Base-by-base conservation (phyloP, 2,329 filamentous ascomycete species). In the Talaromyces piceae region DNA sequence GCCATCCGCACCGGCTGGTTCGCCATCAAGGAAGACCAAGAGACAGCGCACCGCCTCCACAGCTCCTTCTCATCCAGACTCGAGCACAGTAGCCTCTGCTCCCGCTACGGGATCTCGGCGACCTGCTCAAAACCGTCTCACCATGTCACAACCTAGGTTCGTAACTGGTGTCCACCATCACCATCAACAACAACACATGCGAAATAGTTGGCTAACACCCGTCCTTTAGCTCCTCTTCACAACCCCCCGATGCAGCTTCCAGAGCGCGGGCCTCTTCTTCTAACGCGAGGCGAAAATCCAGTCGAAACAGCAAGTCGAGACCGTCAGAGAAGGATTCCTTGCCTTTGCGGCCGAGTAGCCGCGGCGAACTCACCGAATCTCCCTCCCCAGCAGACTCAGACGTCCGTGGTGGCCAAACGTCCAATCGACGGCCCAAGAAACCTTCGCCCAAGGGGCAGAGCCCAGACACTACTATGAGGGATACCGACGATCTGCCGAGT, bases 281-380 rank as follows among this genome's bases (percentile, higher is more conserved):
- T 22, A 78, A 83, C 20, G 83, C 84, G 1, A 87, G 82, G 65
- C 80, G 87, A 61, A 90, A 89, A 67, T 83, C 86, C 30, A 83
- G 79, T 63, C 81, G 85, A 56, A 81, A 77, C 64, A 91, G 87
- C 72, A 89, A 86, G 70, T 69, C 73, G 50, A 68, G 70, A 57
- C 76, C 80, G 72, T 77, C 78, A 41, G 41, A 25, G 31, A 53
- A 53, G 30, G 51, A 53, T 11, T 7, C 26, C 18, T 45, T 53
- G 4, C 47, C 51, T 3, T 16, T 43, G 23, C 23, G 39, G 20
- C 23, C 39, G 12, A 16, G 39, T 43, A 43, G 39, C 25, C 39
- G 39, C 11, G 23, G 20, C 4, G 39, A 43, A 25, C 13, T 43
- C 20, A 23, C 39, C 3, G 39, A 43, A 12, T 43, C 57, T 59